phyloP scores from a whole-genome alignment of 1,284 basidiomycete species.

The Moesziomyces antarcticus region DNA sequence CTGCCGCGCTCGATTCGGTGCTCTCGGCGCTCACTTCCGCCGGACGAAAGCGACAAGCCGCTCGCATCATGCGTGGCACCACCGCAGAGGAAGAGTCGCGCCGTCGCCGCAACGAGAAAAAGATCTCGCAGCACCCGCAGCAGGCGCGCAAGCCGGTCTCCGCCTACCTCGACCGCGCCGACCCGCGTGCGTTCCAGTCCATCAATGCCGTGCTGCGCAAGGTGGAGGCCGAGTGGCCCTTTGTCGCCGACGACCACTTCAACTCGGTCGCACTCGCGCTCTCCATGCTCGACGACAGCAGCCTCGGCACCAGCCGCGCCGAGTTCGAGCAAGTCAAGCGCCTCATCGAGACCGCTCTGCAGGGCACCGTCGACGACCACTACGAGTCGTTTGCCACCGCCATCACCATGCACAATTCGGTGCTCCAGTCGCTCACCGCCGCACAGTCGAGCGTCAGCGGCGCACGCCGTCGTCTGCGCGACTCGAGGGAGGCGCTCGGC shows the following conservation, averaged over 20 bases:
- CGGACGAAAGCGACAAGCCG: conserved; percentile 59
- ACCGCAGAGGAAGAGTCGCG: conserved; percentile 59
- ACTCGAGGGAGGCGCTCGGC: conserved; percentile 64
- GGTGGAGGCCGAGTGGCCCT: conserved; percentile 64
- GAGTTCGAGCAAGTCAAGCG: conserved; percentile 60
- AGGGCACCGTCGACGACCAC: conserved; percentile 66
- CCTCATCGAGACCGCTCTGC: conserved; percentile 59
- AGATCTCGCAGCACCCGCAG: conserved; percentile 49
- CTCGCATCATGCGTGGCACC: conserved; percentile 62
- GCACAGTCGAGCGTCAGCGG: conserved; percentile 58
- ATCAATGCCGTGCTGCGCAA: conserved; percentile 66
- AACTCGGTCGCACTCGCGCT: conserved; percentile 62
- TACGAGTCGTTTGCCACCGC: conserved; percentile 67
- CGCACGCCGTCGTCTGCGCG: conserved; percentile 53
- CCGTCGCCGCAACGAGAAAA: conserved; percentile 48
- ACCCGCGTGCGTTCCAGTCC: conserved; percentile 54
- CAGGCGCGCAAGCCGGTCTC: conserved; percentile 36
- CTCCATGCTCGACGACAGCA: conserved; percentile 61
- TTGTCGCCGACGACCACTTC: conserved; percentile 64
- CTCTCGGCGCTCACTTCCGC: conserved; percentile 59
- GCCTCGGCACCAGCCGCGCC: conserved; percentile 51
- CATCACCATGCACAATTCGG: conserved; percentile 65
- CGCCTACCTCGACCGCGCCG: conserved; percentile 48
- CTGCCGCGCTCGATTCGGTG: conserved; percentile 58
- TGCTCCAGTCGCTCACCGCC: conserved; percentile 49